Conservation (phyloP, 805 yeast genomes). For the Saturnispora dispora region DNA sequence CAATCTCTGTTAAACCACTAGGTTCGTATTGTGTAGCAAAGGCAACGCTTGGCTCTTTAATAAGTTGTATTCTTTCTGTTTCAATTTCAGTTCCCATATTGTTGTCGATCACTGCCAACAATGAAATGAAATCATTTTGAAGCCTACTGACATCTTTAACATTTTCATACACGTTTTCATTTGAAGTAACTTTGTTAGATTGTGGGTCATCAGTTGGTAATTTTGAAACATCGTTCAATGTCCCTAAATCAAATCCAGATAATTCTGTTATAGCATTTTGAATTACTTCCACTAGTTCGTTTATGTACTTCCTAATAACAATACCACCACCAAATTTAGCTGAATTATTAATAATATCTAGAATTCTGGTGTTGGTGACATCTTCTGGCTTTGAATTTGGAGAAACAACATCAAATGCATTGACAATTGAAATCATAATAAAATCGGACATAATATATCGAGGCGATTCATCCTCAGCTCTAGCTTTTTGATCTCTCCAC, state of each 20-base stretch:
- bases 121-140: slow-evolving; percentile 16
- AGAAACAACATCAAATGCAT: slow-evolving; percentile 16
- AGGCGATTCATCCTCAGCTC: slow-evolving; percentile 73
- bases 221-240: slow-evolving; percentile 25
- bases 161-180: slow-evolving; percentile 15
- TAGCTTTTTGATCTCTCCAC: slow-evolving; percentile 80
- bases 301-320: slow-evolving; percentile 44
- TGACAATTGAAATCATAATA: slow-evolving; percentile 48
- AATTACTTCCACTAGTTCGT: slow-evolving; percentile 51
- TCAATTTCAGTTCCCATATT: background rate
- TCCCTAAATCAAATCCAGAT: slow-evolving; percentile 19
- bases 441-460: slow-evolving; percentile 81
- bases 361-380: slow-evolving; percentile 52
- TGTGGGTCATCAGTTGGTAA: slow-evolving; percentile 20
- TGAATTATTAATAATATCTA: slow-evolving; percentile 37
- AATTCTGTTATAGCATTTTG: slow-evolving; percentile 29
- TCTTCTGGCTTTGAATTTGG: slow-evolving; percentile 26
- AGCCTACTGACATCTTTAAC: slow-evolving; percentile 19
- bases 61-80: background rate
- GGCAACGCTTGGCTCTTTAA: slow-evolving; percentile 4
- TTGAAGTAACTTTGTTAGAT: slow-evolving; percentile 13
- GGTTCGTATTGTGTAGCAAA: slow-evolving; percentile 18
- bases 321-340: slow-evolving; percentile 34
- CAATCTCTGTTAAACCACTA: slow-evolving; percentile 13
- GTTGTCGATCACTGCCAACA: slow-evolving; percentile 1